Percentiles rank a stretch among this genome's conserved stretches.
Conservation (phyloP, 768 basidiomycete species). For the Fomitopsis pulvina region DNA sequence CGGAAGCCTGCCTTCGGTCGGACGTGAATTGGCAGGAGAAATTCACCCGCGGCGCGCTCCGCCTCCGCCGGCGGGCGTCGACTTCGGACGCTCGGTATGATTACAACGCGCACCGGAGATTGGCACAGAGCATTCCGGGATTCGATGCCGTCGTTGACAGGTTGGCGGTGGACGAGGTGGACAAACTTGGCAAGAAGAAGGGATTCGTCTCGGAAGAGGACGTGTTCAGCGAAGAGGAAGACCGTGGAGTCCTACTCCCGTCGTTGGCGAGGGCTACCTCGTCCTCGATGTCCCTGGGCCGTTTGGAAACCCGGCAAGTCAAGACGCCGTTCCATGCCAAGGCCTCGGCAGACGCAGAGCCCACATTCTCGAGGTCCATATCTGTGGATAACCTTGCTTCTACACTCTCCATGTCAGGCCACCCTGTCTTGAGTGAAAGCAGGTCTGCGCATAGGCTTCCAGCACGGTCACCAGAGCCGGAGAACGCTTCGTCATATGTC, state of each 20-base stretch:
- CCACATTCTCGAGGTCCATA: background rate
- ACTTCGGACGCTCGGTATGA: conserved; percentile 14
- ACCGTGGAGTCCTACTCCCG: background rate
- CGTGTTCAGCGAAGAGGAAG: background rate
- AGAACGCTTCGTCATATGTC: no score
- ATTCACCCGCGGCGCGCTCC: conserved; percentile 56
- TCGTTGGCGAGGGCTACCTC: background rate
- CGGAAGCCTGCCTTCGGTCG: conserved; percentile 47
- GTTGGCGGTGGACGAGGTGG: conserved; percentile 54
- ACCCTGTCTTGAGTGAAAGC: background rate
- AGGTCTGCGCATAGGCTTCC: no score
- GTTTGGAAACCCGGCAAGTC: background rate
- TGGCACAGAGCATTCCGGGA: conserved; percentile 15
- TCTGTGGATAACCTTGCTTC: background rate
- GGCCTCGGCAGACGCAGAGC: background rate
- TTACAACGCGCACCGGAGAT: conserved; percentile 12
- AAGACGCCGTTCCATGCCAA: conserved; percentile 8
- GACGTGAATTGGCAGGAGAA: conserved; percentile 57
- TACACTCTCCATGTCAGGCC: background rate
- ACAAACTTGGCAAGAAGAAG: conserved; percentile 17
- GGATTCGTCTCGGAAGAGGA: background rate
- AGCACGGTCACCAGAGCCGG: no score
- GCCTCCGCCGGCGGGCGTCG: conserved; percentile 38
- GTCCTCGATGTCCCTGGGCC: background rate
- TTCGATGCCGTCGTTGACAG: conserved; percentile 25